Evolutionary conservation across 1,284 basidiomycete species (phyloP).

Genomic region (Ceratobasidium sp.): DNA sequence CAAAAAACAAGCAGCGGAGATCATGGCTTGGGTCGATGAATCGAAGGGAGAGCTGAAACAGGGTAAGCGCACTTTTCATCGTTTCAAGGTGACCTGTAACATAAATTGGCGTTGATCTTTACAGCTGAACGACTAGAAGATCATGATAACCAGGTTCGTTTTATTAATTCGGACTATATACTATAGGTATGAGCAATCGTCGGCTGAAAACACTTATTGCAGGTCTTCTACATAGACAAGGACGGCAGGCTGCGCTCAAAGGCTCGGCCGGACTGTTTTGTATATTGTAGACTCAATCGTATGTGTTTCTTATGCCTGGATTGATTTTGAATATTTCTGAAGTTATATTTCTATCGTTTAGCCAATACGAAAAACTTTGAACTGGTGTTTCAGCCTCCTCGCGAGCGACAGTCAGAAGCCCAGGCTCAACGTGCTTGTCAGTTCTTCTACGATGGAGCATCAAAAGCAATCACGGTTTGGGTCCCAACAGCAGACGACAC

Average conservation of each 20-base stretch:
- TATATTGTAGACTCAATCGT: background rate
- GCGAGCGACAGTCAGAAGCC: background rate
- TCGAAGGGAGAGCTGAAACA: background rate
- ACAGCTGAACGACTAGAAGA: background rate
- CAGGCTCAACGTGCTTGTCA: background rate
- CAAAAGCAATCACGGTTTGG: background rate
- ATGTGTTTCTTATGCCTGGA: background rate
- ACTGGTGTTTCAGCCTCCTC: background rate
- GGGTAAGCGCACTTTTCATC: background rate
- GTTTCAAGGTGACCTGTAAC: too few relatives aligned
- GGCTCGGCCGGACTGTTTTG: background rate
- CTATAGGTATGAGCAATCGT: background rate
- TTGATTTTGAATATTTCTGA: background rate
- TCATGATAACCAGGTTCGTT: background rate
- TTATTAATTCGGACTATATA: background rate
- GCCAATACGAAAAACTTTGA: background rate
- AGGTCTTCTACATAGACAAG: background rate
- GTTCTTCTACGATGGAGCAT: background rate
- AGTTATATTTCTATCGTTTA: background rate
- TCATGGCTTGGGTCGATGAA: conserved; percentile 16
- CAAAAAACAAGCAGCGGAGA: background rate
- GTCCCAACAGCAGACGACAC: background rate
- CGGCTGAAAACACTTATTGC: background rate
- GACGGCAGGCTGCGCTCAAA: background rate
- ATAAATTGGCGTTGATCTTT: background rate